A percentile compares a stretch with the other conserved stretches of the same genome.
These are phyloP conservation scores for Apiotrichum laibachii DNA, from an alignment of 1,284 basidiomycete genomes.

Conservation along the genomic window DNA sequence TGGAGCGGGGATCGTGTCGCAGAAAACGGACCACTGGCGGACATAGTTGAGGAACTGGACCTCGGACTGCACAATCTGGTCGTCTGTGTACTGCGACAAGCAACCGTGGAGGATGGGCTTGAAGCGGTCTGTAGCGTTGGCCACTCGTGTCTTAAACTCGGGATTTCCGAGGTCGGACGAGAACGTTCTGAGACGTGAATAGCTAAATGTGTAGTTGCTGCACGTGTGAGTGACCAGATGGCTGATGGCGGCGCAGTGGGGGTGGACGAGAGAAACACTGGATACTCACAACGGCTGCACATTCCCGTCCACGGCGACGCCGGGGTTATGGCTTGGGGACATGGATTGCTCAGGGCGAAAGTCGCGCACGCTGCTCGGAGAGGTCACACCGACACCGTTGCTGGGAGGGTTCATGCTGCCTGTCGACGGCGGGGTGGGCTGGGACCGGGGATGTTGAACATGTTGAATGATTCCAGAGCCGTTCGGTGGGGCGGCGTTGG, in stretches of 20 bases:
- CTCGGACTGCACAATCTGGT: constrained; percentile 17
- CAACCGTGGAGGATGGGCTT: constrained; percentile 22
- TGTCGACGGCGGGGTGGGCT: neutral
- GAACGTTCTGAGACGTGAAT: constrained; percentile 19
- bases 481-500: neutral
- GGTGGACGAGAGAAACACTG: too few relatives aligned
- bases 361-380: neutral
- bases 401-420: neutral
- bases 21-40: constrained; percentile 12
- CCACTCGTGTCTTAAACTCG: constrained; percentile 11
- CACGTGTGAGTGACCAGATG: neutral
- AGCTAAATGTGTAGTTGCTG: constrained; percentile 20
- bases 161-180: constrained; percentile 11
- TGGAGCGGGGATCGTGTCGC: constrained; percentile 18
- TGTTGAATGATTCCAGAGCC: neutral
- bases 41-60: constrained; percentile 21
- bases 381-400: neutral
- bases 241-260: too few relatives aligned
- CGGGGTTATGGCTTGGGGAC: constrained; percentile 2
- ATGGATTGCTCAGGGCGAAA: neutral
- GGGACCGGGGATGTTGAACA: neutral
- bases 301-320: neutral
- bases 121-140: constrained; percentile 17
- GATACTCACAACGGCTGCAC: constrained; percentile 9
- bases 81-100: constrained; percentile 18